Base-by-base conservation (phyloP, 2,329 filamentous ascomycete species). In the Fusarium albosuccineum region DNA sequence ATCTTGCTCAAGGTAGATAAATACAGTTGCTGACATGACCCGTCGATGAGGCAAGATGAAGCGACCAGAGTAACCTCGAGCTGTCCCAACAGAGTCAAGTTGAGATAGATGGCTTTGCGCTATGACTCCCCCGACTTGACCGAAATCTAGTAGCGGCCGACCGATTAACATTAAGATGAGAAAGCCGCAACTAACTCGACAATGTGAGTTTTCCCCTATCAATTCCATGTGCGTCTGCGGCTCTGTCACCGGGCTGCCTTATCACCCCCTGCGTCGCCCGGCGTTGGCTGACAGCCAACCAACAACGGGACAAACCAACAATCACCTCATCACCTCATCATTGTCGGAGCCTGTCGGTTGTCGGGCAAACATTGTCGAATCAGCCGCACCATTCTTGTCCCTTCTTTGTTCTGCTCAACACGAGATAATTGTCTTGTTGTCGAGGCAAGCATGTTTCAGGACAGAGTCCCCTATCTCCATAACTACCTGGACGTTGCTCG, bases 281-380 rank as follows among this genome's bases (percentile, higher is more conserved):
- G 54, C 63, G 54, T 53, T 52, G 53, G 53, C 66, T 57, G 49
- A 66, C 42, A 69, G 39, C 62, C 66, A 69, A 68, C 62, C 66
- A 69, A 67, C 66, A 63, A 40, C 34, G 39, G 48, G 46, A 49
- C 37, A 44, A 68, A 66, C 51, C 66, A 53, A 66, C 49, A 54
- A 62, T 62, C 65, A 67, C 66, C 66, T 69, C 66, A 68, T 40
- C 50, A 66, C 53, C 30, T 68, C 49, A 44, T 42, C 50, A 48
- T 36, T 61, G 54, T 36, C 40, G 29, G 52, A 39, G 39, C 44
- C 42, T 52, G 44, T 55, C 42, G 46, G 36, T 41, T 45, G 51
- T 52, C 51, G 58, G 51, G 39, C 51, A 58, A 30, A 42, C 55
- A 55, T 34, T 9, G 7, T 13, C 17, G 29, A 13, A 9, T 37